phyloP scores from a whole-genome alignment of 1,284 basidiomycete species.

The Fomitopsis pinicola region DNA sequence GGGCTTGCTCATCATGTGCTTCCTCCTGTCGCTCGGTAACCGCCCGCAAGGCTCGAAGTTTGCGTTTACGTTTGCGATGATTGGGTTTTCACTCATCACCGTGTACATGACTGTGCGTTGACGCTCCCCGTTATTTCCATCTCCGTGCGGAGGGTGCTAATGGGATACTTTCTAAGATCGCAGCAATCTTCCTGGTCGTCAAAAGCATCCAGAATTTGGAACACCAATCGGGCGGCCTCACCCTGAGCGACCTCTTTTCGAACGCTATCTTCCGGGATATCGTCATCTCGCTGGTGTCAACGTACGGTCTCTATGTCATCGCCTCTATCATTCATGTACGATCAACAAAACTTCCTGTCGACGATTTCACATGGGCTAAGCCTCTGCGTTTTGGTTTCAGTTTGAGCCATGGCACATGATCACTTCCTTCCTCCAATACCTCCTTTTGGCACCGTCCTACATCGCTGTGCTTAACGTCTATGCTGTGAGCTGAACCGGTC shows the following conservation, averaged over 20 bases:
- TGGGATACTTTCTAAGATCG: conserved; percentile 41
- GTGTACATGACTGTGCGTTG: conserved; percentile 83
- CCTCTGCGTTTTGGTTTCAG: conserved; percentile 31
- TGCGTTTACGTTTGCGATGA: conserved; percentile 76
- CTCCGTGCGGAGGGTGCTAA: background rate
- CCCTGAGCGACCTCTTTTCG: conserved; percentile 55
- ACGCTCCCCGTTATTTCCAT: conserved; percentile 3
- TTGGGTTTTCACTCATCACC: conserved; percentile 87
- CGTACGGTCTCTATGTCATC: conserved; percentile 80
- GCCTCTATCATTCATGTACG: conserved; percentile 81
- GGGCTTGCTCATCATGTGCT: conserved; percentile 84
- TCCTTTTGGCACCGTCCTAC: conserved; percentile 90
- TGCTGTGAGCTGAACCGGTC: conserved; percentile 40
- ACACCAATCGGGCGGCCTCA: conserved; percentile 41
- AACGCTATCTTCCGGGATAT: conserved; percentile 85
- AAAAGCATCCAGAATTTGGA: conserved; percentile 68
- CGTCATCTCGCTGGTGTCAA: conserved; percentile 81
- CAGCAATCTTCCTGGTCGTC: conserved; percentile 78
- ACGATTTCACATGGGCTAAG: background rate
- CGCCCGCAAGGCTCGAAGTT: conserved; percentile 86
- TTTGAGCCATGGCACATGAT: conserved; percentile 92
- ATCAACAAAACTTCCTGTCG: conserved; percentile 15
- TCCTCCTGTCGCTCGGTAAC: conserved; percentile 89
- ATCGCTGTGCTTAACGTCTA: conserved; percentile 90
- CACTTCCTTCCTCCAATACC: conserved; percentile 92